Evolutionary conservation across 441 rosid species (phyloP).

Genomic region (Erodium chrysanthum): DNA sequence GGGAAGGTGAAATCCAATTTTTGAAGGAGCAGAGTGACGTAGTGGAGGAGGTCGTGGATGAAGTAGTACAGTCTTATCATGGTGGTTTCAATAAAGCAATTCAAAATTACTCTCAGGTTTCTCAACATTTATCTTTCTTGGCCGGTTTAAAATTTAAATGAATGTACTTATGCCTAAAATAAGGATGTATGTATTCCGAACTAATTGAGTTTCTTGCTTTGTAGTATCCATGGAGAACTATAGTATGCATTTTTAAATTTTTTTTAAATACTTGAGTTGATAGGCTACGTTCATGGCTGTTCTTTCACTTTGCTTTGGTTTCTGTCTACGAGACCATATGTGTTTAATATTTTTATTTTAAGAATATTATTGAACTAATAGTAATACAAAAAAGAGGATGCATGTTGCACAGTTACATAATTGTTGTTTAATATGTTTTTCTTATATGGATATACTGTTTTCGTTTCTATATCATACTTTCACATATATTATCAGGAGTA

Average conservation of each 20-base stretch:
- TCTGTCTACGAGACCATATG: neutral
- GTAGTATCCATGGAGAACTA: neutral
- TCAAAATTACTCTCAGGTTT: slow-evolving; percentile 97
- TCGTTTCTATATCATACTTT: neutral
- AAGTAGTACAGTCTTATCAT: slow-evolving; percentile 95
- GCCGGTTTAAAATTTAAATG: neutral
- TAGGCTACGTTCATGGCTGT: neutral
- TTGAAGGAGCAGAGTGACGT: slow-evolving; percentile 88
- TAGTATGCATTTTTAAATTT: neutral
- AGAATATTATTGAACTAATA: no score
- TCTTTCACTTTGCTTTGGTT: neutral
- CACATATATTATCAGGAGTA: neutral
- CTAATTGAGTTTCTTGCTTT: neutral
- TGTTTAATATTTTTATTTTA: no score
- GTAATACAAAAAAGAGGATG: neutral
- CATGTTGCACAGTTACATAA: neutral
- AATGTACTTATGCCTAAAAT: neutral
- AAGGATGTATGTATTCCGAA: neutral
- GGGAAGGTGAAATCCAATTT: slow-evolving; percentile 64
- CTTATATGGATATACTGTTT: neutral
- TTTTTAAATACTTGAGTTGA: neutral
- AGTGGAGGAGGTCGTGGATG: slow-evolving; percentile 96
- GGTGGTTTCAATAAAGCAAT: slow-evolving; percentile 95
- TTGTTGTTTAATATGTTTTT: neutral
- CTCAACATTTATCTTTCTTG: neutral